These are phyloP conservation scores for Phytopythium oedochilum DNA, from an alignment of 352 stramenopile species.

Conservation along the genomic window DNA sequence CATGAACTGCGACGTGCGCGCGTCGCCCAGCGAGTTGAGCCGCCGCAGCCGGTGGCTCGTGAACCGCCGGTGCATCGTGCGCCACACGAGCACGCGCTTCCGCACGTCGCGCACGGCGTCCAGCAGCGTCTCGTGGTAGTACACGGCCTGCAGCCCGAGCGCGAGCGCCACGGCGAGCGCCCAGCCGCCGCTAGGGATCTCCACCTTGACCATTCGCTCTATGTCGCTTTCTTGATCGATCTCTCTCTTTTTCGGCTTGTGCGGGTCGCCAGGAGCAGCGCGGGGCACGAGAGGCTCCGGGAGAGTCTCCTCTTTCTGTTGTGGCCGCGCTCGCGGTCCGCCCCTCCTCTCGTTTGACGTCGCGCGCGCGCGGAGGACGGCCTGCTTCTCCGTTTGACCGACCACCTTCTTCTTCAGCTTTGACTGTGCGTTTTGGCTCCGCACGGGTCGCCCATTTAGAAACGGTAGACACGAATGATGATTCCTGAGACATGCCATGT, in stretches of 20 bases:
- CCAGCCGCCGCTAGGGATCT: constrained; percentile 22
- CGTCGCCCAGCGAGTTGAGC: constrained; percentile 57
- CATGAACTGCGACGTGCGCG: constrained; percentile 74
- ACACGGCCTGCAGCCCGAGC: constrained; percentile 33
- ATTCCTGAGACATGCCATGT: background rate
- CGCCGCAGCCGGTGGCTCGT: constrained; percentile 68
- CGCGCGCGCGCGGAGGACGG: background rate
- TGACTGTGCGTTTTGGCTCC: background rate
- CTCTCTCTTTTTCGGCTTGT: background rate
- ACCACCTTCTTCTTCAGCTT: background rate
- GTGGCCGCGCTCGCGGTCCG: background rate
- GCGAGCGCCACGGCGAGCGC: constrained; percentile 23
- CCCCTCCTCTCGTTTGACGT: background rate
- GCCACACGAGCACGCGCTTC: constrained; percentile 61
- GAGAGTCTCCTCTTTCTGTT: background rate
- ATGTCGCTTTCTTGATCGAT: background rate
- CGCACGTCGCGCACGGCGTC: constrained; percentile 32
- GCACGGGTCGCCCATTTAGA: background rate
- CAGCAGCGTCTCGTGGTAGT: constrained; percentile 50
- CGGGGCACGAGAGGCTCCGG: too few species aligned
- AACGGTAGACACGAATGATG: background rate
- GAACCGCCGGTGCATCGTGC: constrained; percentile 71
- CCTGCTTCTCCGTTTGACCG: background rate
- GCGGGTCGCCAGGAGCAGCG: too few species aligned
- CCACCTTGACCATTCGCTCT: constrained; percentile 15